phyloP scores from a whole-genome alignment of 352 stramenopile species.

The Phytophthora syringae region DNA sequence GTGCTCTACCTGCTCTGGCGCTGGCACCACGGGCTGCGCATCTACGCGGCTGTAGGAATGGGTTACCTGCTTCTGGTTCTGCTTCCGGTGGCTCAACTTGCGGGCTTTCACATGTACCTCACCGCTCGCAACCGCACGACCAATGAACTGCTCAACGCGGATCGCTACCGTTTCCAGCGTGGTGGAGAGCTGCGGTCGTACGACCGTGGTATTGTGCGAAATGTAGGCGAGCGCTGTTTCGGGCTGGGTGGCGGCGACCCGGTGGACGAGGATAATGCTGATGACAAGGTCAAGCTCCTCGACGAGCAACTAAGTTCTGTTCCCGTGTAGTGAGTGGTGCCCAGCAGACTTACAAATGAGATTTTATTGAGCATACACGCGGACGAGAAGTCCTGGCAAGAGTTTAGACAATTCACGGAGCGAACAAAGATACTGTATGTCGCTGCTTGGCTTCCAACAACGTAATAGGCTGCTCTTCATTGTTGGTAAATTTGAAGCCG shows the following conservation, averaged over 20 bases:
- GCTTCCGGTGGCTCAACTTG: slow-evolving; percentile 58
- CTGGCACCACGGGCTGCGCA: slow-evolving; percentile 42
- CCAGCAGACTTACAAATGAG: slow-evolving; percentile 16
- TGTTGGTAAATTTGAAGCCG: too few species aligned
- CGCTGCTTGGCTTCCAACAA: too few species aligned
- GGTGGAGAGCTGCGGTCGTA: slow-evolving; percentile 45
- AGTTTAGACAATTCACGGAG: background rate
- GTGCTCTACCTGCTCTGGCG: slow-evolving; percentile 64
- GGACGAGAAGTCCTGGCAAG: background rate
- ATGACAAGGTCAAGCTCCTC: slow-evolving; percentile 35
- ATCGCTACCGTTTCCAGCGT: slow-evolving; percentile 67
- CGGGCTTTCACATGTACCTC: slow-evolving; percentile 81
- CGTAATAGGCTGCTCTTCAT: too few species aligned
- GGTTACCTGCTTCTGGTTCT: slow-evolving; percentile 59
- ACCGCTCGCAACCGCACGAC: slow-evolving; percentile 76
- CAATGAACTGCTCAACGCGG: slow-evolving; percentile 77
- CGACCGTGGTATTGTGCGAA: slow-evolving; percentile 52
- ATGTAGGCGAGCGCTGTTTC: slow-evolving; percentile 54
- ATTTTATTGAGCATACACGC: slow-evolving; percentile 25
- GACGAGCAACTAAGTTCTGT: slow-evolving; percentile 23
- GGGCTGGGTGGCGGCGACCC: slow-evolving; percentile 13
- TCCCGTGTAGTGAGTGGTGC: slow-evolving; percentile 17
- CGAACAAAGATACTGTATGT: too few species aligned
- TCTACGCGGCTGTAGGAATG: slow-evolving; percentile 39
- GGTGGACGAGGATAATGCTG: slow-evolving; percentile 17